Base-by-base conservation (phyloP, 768 basidiomycete genomes). In the Ramaria rubella region DNA sequence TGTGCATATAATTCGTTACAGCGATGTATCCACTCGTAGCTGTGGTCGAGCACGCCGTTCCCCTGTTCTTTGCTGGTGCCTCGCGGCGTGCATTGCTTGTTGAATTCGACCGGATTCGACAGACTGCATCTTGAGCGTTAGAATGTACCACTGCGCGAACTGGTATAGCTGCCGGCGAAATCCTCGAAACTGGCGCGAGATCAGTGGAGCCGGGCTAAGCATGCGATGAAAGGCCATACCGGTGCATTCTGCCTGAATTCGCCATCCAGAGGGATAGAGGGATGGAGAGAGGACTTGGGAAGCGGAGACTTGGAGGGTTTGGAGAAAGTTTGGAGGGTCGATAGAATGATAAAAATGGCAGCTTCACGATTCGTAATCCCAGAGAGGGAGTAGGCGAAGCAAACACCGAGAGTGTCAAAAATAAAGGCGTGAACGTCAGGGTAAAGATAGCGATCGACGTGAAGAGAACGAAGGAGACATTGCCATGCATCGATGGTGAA, bases 401-500 rank as follows among this genome's bases (percentile, higher is more conserved):
- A 48, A 26, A 48, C 46, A n/a, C 46, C 46, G 24, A 48, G 9
- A 8, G 46, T 48, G 46, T 48, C 23, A 24, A 48, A 48, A 17
- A 48, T 7, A 26, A 48, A 48, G 17, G 46, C 46, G 14, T 48
- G 26, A n/a, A 48, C 46, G 27, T 48, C 46, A 24, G 46, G n/a
- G 23, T 27, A 48, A 14, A 48, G 46, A 30, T 48, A 48, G 24
- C n/a, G 29, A 24, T 48, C 46, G 46, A 48, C 27, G 14, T 26
- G 15, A 26, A 48, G 26, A n/a, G 17, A 30, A 48, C 29, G 29
- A 48, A 48, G 46, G 29, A 48, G 24, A 26, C 21, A 15, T 26
- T 48, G 46, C 46, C 46, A 48, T 4, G 46, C 46, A 48, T 48
- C 46, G 27, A 48, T 11, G 23, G n/a, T 48, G 29, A 48, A 48